Evolutionary conservation across 129 eudicot genomes (phyloP), one percentile per base, ranked within the genome.

Genomic region (Chrysanthemum seticuspe): DNA sequence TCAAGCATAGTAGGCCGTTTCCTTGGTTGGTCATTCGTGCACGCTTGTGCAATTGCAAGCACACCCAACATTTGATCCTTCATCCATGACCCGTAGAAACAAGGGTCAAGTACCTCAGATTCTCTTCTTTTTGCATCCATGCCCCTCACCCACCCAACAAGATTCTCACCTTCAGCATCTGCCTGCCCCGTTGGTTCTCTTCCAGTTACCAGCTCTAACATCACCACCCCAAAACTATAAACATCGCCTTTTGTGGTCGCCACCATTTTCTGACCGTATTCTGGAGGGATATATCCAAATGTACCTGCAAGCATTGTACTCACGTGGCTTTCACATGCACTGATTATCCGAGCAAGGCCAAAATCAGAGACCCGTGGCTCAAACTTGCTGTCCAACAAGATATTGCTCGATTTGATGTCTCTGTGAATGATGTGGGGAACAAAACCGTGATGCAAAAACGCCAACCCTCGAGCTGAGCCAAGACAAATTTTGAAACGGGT

Each of bases 261-360:
- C 69, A 87, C 87, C 98, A 93, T 93, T 56, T 87, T 75, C 73
- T 84, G 96, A 6, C 97, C 97, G 13, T 93, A 93, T 59, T 93
- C 97, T 0, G 98, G 98, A n/a, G 98, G 98, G 45, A 93, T 93
- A 57, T 93, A 93, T 6, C 98, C 97, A 19, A 90, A 85, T 54
- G 97, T 87, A 36, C 98, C 97, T 10, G 98, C 98, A 36, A 90
- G 89, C 53, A 87, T 67, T 9, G 98, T 93, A 34, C 92, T 87
- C 14, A 93, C 97, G 59, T 93, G 98, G 81, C 90, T 89, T 84
- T 93, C 98, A 54, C 96, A 93, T 2, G 97, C 98, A 77, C 97
- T 90, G 25, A 93, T 90, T 16, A 93, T 93, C 56, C 98, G 74
- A 14, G 98, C 97, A 31, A 93, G 87, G 13, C 97, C 98, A 15